Percentiles rank a stretch among this genome's conserved stretches.
Conservation (phyloP, 768 basidiomycete species). For the Naganishia vaughanmartiniae region DNA sequence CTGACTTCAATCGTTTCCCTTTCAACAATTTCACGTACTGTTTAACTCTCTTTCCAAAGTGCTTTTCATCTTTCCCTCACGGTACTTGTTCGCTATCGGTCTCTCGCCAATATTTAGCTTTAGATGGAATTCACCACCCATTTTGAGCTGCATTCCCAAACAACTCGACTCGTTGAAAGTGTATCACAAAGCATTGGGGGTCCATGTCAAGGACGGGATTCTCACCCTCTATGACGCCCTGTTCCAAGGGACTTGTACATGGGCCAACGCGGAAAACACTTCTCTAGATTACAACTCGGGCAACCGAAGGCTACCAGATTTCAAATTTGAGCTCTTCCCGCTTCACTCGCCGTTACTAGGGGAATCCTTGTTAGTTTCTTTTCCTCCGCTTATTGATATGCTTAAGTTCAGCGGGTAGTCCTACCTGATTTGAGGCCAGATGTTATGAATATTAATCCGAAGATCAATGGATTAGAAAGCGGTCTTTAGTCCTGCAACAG, state of each 20-base stretch:
- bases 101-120: conserved; percentile 78
- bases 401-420: conserved; percentile 83
- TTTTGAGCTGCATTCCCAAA: conserved; percentile 82
- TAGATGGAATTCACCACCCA: conserved; percentile 81
- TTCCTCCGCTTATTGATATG: conserved; percentile 87
- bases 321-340: conserved; percentile 79
- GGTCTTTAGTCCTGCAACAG: conserved; percentile 13
- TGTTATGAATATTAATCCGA: conserved; percentile 11
- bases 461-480: conserved; percentile 18
- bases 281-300: conserved; percentile 79
- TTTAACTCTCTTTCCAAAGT: conserved; percentile 78
- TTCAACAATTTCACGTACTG: conserved; percentile 78
- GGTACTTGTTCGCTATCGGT: conserved; percentile 81
- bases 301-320: conserved; percentile 65
- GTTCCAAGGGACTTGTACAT: conserved; percentile 77
- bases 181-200: conserved; percentile 65
- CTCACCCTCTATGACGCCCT: conserved; percentile 61
- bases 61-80: conserved; percentile 79
- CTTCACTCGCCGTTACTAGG: conserved; percentile 84
- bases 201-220: conserved; percentile 62
- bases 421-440: conserved; percentile 75
- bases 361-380: conserved; percentile 89
- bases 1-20: conserved; percentile 75
- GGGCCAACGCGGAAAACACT: conserved; percentile 67
- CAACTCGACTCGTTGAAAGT: conserved; percentile 77